Evolutionary conservation across 2,329 filamentous ascomycete species (phyloP).

Genomic region (Phaeosphaeriaceae sp.): DNA sequence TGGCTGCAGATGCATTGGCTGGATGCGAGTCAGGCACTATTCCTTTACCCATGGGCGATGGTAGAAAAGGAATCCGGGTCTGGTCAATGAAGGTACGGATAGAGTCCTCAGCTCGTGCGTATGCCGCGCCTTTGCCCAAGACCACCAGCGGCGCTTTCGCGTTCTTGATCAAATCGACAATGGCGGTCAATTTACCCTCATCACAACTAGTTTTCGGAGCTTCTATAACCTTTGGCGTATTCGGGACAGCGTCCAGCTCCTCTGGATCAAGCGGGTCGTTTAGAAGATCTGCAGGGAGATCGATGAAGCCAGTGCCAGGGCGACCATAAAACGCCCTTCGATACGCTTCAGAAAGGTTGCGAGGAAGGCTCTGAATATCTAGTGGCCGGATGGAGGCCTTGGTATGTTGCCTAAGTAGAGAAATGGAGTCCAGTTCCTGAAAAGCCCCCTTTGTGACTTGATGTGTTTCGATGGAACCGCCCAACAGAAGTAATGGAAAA

Average conservation of each 20-base stretch:
- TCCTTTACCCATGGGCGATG: slow-evolving; percentile 68
- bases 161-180: slow-evolving; percentile 55
- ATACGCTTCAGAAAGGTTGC: slow-evolving; percentile 61
- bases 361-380: slow-evolving; percentile 53
- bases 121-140: slow-evolving; percentile 65
- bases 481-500: slow-evolving; percentile 63
- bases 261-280: slow-evolving; percentile 38
- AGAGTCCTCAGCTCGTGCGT: slow-evolving; percentile 57
- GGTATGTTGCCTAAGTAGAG: slow-evolving; percentile 61
- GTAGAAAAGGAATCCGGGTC: slow-evolving; percentile 63
- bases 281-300: slow-evolving; percentile 65
- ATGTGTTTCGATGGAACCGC: slow-evolving; percentile 62
- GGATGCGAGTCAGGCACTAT: slow-evolving; percentile 63
- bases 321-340: slow-evolving; percentile 62
- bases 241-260: slow-evolving; percentile 8
- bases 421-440: slow-evolving; percentile 65
- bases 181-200: slow-evolving; percentile 51
- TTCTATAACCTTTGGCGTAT: slow-evolving; percentile 29
- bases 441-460: slow-evolving; percentile 63
- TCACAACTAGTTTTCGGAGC: slow-evolving; percentile 58
- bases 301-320: slow-evolving; percentile 62
- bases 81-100: slow-evolving; percentile 57
- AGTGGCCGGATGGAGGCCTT: slow-evolving; percentile 52
- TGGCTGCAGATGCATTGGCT: slow-evolving; percentile 61
- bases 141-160: slow-evolving; percentile 62